Base-by-base conservation (phyloP, 2,329 filamentous ascomycete species). In the Aspergillus texensis region DNA sequence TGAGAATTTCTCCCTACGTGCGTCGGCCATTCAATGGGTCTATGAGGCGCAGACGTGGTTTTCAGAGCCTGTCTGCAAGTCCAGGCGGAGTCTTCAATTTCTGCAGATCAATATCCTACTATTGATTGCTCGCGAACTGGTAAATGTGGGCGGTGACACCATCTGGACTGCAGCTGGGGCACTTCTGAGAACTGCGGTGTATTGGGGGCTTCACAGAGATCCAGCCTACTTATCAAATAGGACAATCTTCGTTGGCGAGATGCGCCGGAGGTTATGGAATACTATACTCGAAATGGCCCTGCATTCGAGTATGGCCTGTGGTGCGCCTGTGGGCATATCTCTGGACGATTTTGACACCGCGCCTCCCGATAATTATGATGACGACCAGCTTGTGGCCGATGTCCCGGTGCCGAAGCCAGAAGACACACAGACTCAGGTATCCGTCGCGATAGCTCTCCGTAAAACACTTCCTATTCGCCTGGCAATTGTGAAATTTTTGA, bases 21-120 rank as follows among this genome's bases (percentile, higher is more conserved):
- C 72, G 0, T 78, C 77, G 0, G 86, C 86, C 0, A 74, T 82
- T 3, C 78, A 74, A 32, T 89, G 86, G 87, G 75, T 88, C 0
- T 84, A 85, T 60, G 85, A 88, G 65, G 86, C 83, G 0, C 83
- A 86, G 52, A 81, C 80, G 0, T 89, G 84, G 84, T 58, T 85
- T 0, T 81, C 83, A 0, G 80, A 81, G 6, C 87, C 86, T 0
- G 77, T 82, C 3, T 83, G 82, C 68, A 89, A 89, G 64, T 78
- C 80, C 19, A 75, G 80, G 0, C 75, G 88, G 0, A 80, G 77
- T 1, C 74, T 88, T 0, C 79, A 82, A 34, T 79, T 77, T n/a
- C 64, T 89, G 0, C 87, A 89, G 63, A 70, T 77, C 73, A 63
- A 72, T 11, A 72, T 78, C 8, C 70, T 82, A 0, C 66, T 80